Percentiles rank a stretch among this genome's conserved stretches.
These are phyloP conservation scores for Turnera subulata DNA, from an alignment of 345 rosid genomes.

Conservation along the genomic window DNA sequence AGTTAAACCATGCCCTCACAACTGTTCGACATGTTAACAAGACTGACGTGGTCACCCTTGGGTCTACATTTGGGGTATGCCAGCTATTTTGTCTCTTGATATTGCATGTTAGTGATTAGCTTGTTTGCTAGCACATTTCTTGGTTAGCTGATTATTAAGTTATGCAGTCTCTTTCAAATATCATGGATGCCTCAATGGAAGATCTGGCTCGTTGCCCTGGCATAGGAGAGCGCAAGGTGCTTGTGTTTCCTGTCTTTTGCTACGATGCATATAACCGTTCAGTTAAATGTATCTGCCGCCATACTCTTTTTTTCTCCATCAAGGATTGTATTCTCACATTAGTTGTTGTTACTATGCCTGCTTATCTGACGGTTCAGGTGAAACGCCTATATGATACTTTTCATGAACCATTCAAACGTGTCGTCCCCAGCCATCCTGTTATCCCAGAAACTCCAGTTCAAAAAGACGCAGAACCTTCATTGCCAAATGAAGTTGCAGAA, in stretches of 20 bases:
- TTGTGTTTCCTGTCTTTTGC: neutral
- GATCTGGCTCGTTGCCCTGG: constrained; percentile 95
- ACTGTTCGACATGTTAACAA: constrained; percentile 77
- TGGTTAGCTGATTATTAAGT: constrained; percentile 5
- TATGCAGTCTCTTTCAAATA: constrained; percentile 70
- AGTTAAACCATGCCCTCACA: constrained; percentile 79
- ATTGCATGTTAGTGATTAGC: neutral
- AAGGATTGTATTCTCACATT: no score
- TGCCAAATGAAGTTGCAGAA: constrained; percentile 37
- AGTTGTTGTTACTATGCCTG: no score
- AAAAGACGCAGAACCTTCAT: constrained; percentile 32
- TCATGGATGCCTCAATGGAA: constrained; percentile 95
- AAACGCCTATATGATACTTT: constrained; percentile 85
- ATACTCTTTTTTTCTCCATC: no score
- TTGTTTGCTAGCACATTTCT: neutral
- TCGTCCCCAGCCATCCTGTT: constrained; percentile 37
- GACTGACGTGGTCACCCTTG: constrained; percentile 94
- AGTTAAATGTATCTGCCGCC: no score
- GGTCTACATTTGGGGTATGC: constrained; percentile 88
- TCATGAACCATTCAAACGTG: constrained; percentile 93
- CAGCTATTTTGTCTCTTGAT: neutral
- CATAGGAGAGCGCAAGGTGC: constrained; percentile 91
- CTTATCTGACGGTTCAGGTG: constrained; percentile 39
- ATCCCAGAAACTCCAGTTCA: constrained; percentile 39
- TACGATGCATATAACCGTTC: neutral